These are phyloP conservation scores for Colletotrichum abscissum DNA, from an alignment of 2,329 filamentous ascomycete genomes.

Conservation along the genomic window DNA sequence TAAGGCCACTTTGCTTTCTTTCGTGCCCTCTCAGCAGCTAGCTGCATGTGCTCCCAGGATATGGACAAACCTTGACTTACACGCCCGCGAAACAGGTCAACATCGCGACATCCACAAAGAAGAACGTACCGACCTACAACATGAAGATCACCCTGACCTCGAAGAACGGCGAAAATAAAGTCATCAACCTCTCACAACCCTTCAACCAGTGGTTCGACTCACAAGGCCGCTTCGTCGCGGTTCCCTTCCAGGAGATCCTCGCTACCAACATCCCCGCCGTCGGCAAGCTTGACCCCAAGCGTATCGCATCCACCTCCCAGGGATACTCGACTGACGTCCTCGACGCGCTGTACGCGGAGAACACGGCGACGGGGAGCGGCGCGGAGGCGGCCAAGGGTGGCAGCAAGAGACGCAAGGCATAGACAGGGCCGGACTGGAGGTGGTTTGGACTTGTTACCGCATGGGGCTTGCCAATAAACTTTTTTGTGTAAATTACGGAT, in stretches of 20 bases:
- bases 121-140: constrained; percentile 85
- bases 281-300: constrained; percentile 73
- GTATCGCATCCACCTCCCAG: constrained; percentile 52
- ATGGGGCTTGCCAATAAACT: not conserved
- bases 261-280: constrained; percentile 75
- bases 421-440: not conserved
- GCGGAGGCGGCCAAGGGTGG: constrained; percentile 53
- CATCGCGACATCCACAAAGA: constrained; percentile 78
- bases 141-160: constrained; percentile 71
- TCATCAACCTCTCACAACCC: constrained; percentile 67
- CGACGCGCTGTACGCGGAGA: constrained; percentile 55
- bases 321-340: constrained; percentile 58
- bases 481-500: not conserved
- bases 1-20: constrained; percentile 47
- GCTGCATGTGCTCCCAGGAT: not conserved
- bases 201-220: constrained; percentile 84
- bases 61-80: constrained; percentile 33
- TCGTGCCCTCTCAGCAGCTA: not conserved
- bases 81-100: constrained; percentile 65
- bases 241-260: constrained; percentile 83
- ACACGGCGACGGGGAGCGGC: constrained; percentile 42
- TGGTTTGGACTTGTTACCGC: not conserved
- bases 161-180: constrained; percentile 51
- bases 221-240: constrained; percentile 76
- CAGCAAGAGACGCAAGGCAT: constrained; percentile 60